These are phyloP conservation scores for Babesia gibsoni DNA, from an alignment of 169 alveolate genomes.

Conservation along the genomic window DNA sequence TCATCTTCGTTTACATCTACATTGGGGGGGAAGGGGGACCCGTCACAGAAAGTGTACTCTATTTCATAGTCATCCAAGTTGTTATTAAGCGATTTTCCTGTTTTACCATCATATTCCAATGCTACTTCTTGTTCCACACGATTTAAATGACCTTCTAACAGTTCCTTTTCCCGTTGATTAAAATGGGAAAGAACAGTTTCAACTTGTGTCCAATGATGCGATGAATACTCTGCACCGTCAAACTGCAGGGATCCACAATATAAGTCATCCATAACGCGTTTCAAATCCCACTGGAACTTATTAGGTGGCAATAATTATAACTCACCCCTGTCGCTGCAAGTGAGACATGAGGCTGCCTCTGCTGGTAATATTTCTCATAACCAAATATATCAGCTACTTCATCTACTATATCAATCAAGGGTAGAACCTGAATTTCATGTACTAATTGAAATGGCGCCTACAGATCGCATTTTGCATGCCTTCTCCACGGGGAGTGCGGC, in stretches of 20 bases:
- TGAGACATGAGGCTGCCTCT: constrained; percentile 63
- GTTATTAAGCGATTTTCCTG: neutral
- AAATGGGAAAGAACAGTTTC: constrained; percentile 11
- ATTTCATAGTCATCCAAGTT: neutral
- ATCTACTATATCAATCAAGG: constrained; percentile 58
- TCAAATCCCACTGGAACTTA: constrained; percentile 13
- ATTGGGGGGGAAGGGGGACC: neutral
- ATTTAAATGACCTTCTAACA: no score
- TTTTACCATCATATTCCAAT: no score
- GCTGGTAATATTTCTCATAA: constrained; percentile 45
- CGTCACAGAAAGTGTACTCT: constrained; percentile 1
- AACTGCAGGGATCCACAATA: neutral
- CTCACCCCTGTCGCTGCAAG: constrained; percentile 57
- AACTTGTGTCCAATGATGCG: constrained; percentile 57
- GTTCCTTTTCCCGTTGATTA: neutral
- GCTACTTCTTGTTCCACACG: no score
- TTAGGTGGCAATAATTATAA: neutral
- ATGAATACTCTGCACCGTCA: constrained; percentile 13
- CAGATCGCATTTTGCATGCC: constrained; percentile 34
- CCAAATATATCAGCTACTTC: constrained; percentile 50
- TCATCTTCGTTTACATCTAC: neutral
- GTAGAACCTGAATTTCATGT: constrained; percentile 19
- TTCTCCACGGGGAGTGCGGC: constrained; percentile 55
- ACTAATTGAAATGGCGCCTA: neutral
- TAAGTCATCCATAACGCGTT: constrained; percentile 12